Base-by-base conservation (phyloP, 306 rosid species). In the Glycine latifolia region DNA sequence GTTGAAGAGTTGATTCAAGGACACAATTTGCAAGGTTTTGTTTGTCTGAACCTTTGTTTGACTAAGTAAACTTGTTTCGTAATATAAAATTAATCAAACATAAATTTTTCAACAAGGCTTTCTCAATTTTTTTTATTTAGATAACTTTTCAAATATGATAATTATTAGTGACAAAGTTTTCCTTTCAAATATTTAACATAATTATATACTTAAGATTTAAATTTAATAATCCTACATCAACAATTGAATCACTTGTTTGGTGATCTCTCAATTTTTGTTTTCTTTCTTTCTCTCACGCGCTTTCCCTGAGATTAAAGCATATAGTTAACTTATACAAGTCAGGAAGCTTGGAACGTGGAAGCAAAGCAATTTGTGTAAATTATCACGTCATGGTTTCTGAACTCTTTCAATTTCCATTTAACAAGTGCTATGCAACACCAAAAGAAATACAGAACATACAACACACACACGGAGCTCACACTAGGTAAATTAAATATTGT, bases 61-160 rank as follows among this genome's bases (percentile, higher is more conserved):
- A 84, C 77, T 26, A 73, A 20, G 67, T 41, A 84, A 72, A 46
- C 35, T 63, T 35, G 31, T 76, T 68, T 78, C 54, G 33, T 47
- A 15, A 6, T 55, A 26, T 26, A 8, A 20, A 61, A 61, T 15
- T 5, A 53, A 5, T 39, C 1, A 41, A 6, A 17, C 1, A 60
- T 46, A 7, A 69, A 43, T 37, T 47, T 47, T 41, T 31, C 8
- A 48, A 31, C 8, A 9, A 60, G 9, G 16, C 12, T 10, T 13
- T 26, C 14, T 13, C 13, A n/a, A 8, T 8, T 15, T 20, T 20
- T 20, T 20, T 20, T 20, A 20, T 20, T 20, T 20, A 20, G 0
- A 20, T 20, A 0, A 20, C 26, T 20, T 20, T n/a, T n/a, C n/a
- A n/a, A n/a, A n/a, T n/a, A n/a, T n/a, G n/a, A n/a, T n/a, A n/a